Base-by-base conservation (phyloP, 345 rosid species). In the Populus ilicifolia region DNA sequence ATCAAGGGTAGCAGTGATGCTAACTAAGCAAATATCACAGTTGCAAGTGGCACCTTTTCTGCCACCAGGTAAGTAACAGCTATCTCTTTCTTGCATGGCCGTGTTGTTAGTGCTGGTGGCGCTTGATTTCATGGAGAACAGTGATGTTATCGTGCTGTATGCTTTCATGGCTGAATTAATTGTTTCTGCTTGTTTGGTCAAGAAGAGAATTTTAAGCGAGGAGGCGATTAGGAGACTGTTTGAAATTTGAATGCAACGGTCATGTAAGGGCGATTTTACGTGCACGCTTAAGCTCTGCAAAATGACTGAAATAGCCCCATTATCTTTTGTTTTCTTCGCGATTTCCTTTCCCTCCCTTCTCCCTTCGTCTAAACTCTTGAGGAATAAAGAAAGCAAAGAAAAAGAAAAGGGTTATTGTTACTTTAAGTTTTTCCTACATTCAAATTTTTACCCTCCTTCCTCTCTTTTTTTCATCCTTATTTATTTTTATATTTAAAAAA, bases 1-100 rank as follows among this genome's bases (percentile, higher is more conserved):
- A 68, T 96, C 99, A 50, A 89, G 93, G 54, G 93, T 96, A 35
- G 97, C 97, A 67, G 85, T 91, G 89, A 96, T 90, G 86, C 97
- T 92, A 20, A 87, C 92, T 43, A 93, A 81, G 86, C 98, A 96
- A 43, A 92, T 91, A 36, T 89, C 85, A 75, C 99, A 96, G 77
- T 74, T 82, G 85, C 98, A 93, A 48, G 92, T 91, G 79, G 97
- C 97, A 46, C 89, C 95, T 84, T 93, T 96, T 46, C 87, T 85
- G 85, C 99, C 92, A 30, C 93, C 90, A 1, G 97, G 99, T 83
- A 80, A 93, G 88, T 96, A 93, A 83, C 90, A 87, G 79, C 89
- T 90, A 85, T 90, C 91, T 70, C 88, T 82, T 2, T 89, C 91
- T 17, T 81, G 86, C 73, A 85, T 78, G 10, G 79, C 25, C 7